A percentile compares a stretch with the other conserved stretches of the same genome.
phyloP scores from a whole-genome alignment of 1,284 basidiomycete genomes.

The Ganoderma boninense region DNA sequence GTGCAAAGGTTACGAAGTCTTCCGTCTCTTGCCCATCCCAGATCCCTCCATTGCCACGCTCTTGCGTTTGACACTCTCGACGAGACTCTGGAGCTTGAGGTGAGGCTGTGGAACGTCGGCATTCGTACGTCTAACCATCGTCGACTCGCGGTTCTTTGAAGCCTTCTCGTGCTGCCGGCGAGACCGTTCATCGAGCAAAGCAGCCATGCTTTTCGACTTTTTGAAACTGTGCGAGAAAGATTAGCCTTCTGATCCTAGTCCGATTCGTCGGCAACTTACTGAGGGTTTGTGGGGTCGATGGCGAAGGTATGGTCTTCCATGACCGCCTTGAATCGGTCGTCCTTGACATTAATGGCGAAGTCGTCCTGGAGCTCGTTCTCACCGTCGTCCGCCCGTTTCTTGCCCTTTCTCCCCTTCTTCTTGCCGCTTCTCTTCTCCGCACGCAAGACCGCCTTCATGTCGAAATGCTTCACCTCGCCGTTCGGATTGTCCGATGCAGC shows the following conservation, averaged over 20 bases:
- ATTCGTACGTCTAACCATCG: slow-evolving; percentile 16
- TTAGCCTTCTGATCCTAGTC: background rate
- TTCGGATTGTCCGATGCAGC: slow-evolving; percentile 63
- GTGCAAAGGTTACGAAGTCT: slow-evolving; percentile 42
- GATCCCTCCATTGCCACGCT: slow-evolving; percentile 45
- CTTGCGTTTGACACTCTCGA: slow-evolving; percentile 89
- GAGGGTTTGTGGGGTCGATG: slow-evolving; percentile 96
- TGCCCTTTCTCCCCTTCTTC: slow-evolving; percentile 61
- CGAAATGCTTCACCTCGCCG: slow-evolving; percentile 82
- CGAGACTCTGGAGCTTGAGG: slow-evolving; percentile 66
- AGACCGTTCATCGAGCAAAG: slow-evolving; percentile 77
- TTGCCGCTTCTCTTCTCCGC: slow-evolving; percentile 75
- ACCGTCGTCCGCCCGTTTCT: slow-evolving; percentile 51
- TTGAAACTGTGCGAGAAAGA: slow-evolving; percentile 68
- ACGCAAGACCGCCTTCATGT: slow-evolving; percentile 90
- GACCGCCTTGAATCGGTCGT: slow-evolving; percentile 88
- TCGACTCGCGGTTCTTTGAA: slow-evolving; percentile 32
- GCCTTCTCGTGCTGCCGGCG: slow-evolving; percentile 60
- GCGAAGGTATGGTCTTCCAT: slow-evolving; percentile 94
- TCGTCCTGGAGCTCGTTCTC: slow-evolving; percentile 75
- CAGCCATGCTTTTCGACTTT: slow-evolving; percentile 89
- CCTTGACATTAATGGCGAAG: slow-evolving; percentile 88
- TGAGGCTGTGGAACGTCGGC: slow-evolving; percentile 41
- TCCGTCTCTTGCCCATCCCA: slow-evolving; percentile 63
- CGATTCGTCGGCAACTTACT: slow-evolving; percentile 59